Percentiles rank a stretch among this genome's conserved stretches.
Evolutionary conservation across 768 basidiomycete species (phyloP).

Genomic region (Trichaptum fuscoviolaceum): DNA sequence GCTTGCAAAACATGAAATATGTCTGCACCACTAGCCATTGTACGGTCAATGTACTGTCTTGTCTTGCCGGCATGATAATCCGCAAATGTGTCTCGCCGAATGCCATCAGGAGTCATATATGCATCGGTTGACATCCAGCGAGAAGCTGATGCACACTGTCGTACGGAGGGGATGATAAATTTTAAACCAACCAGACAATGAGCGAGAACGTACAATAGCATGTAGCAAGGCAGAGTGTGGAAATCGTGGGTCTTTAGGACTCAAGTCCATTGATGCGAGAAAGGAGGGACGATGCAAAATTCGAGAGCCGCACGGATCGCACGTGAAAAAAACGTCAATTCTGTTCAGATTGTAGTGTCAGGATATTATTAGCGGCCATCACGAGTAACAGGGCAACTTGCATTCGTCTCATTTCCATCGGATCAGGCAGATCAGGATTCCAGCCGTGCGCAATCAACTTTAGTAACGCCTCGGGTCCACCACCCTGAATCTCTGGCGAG

Average conservation of each 20-base stretch:
- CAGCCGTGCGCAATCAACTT: conserved; percentile 53
- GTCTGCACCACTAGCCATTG: conserved; percentile 85
- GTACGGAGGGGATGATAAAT: background rate
- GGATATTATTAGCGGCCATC: background rate
- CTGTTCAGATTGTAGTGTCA: conserved; percentile 29
- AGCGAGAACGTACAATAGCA: conserved; percentile 60
- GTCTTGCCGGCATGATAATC: conserved; percentile 86
- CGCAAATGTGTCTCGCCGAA: conserved; percentile 77
- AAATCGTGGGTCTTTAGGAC: conserved; percentile 77
- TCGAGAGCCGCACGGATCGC: conserved; percentile 81
- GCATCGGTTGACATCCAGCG: conserved; percentile 74
- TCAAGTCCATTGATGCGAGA: conserved; percentile 69
- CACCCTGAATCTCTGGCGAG: conserved; percentile 3
- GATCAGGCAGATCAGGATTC: conserved; percentile 83
- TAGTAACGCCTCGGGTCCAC: conserved; percentile 46
- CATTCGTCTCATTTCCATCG: conserved; percentile 69
- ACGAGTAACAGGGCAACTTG: conserved; percentile 31
- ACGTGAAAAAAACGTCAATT: conserved; percentile 83
- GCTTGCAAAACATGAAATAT: conserved; percentile 87
- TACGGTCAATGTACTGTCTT: conserved; percentile 81
- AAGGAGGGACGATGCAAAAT: conserved; percentile 81
- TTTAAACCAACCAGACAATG: background rate
- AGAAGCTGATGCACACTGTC: conserved; percentile 75
- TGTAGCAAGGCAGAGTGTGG: conserved; percentile 89
- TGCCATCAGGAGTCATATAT: conserved; percentile 65